Base-by-base conservation (phyloP, 176 grass and related monocot genomes). In the Aegilops sharonensis region DNA sequence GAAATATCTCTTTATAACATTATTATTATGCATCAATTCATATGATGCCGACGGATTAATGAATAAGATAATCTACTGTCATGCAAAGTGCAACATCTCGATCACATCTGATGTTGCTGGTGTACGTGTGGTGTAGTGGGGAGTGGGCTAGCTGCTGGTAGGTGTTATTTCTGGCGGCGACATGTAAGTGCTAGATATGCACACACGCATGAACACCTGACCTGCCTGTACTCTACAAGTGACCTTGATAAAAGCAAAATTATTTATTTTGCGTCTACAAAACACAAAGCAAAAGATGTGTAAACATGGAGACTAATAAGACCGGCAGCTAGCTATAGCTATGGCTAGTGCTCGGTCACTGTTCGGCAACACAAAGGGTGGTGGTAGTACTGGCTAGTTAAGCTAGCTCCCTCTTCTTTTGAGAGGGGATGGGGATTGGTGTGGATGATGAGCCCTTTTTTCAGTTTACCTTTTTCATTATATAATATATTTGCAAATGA, bases 351-450 rank as follows among this genome's bases (percentile, higher is more conserved):
- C 50, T 7, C 50, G 0, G 18, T 59, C 54, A 59, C 54, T 59
- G 18, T 59, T 59, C 7, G 54, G 18, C 18, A 21, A 59, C 54
- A 59, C 54, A 59, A 59, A 59, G 50, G 50, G 5, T 18, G 50
- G 50, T 5, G 0, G 50, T 7, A 18, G 50, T 54, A 59, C 54
- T 21, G 0, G 27, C 27, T 65, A 65, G 25, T 21, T 23, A 63
- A 60, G 35, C 24, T 48, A 11, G 42, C 29, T 52, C 35, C 27
- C 61, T 66, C 62, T 78, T 56, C 62, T 85, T 85, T 85, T 85
- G 83, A 85, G 74, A 34, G 72, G 72, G 30, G 62, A 24, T 34
- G 9, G 25, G 31, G 64, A 85, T 48, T 29, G 39, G n/a, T 45
- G 6, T 10, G 67, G 67, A 74, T 74, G 73, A 77, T 66, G 34